Base-by-base conservation (phyloP, 192 early-diverging fungal species). In the Fimicolochytrium jonesii region DNA sequence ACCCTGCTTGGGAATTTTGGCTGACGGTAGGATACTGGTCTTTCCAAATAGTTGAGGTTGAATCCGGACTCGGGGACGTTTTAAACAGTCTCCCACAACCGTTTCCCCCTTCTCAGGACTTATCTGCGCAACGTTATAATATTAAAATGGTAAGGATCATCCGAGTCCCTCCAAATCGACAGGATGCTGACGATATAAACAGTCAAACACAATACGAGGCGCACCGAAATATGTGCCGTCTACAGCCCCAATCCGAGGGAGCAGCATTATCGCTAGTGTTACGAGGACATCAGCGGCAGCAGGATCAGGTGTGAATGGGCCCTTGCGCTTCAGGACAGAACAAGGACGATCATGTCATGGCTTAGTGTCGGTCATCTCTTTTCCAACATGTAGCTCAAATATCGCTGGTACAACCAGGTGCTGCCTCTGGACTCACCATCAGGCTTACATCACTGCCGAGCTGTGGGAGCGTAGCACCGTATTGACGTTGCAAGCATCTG, bases 101-200 rank as follows among this genome's bases (percentile, higher is more conserved):
- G n/a, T n/a, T n/a, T n/a, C n/a, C n/a, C n/a, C n/a, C n/a, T n/a
- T n/a, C n/a, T 3, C 43, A 56, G 37, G 54, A 56, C 28, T 11
- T 37, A 28, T 30, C 31, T 25, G 18, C 32, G 3, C 32, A 37
- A 9, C 33, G 32, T 2, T 56, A 23, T 35, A 33, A 56, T 37
- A 34, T 56, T 9, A 56, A 56, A 28, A 56, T 56, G 54, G 43
- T 44, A 44, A 44, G 43, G 2, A n/a, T n/a, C n/a, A n/a, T n/a
- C n/a, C n/a, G n/a, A n/a, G n/a, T n/a, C n/a, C n/a, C n/a, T n/a
- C n/a, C n/a, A n/a, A n/a, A n/a, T n/a, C n/a, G n/a, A n/a, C n/a
- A n/a, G n/a, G n/a, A n/a, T n/a, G n/a, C n/a, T n/a, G n/a, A n/a
- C n/a, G n/a, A n/a, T n/a, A n/a, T n/a, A n/a, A n/a, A n/a, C 13